Conservation (phyloP, 2,329 filamentous ascomycete genomes). For the Alternaria incomplexa region DNA sequence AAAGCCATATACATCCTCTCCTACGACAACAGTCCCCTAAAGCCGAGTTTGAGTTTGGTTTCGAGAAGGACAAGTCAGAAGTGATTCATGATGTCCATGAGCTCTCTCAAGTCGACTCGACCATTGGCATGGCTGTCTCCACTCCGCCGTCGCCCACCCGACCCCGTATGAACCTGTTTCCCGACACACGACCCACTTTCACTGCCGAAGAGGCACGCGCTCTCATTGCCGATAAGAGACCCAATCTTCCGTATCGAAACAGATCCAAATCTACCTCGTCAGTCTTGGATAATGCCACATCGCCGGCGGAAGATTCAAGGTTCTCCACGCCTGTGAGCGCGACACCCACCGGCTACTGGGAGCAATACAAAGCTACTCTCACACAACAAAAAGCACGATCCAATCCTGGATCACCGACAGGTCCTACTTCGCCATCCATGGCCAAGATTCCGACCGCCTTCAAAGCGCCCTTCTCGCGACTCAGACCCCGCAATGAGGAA, state of each 20-base stretch:
- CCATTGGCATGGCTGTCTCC: slow-evolving; percentile 23
- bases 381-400: slow-evolving; percentile 13
- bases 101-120: background rate
- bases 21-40: slow-evolving; percentile 6
- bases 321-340: background rate
- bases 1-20: slow-evolving; percentile 18
- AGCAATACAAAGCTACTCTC: slow-evolving; percentile 17
- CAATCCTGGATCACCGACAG: background rate
- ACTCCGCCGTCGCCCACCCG: slow-evolving; percentile 14
- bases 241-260: background rate
- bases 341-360: slow-evolving; percentile 15
- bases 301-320: background rate
- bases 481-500: slow-evolving; percentile 8
- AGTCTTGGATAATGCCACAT: background rate
- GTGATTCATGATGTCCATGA: background rate
- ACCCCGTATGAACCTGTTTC: background rate
- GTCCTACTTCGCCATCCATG: slow-evolving; percentile 6
- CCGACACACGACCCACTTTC: background rate
- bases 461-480: slow-evolving; percentile 13
- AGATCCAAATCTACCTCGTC: background rate
- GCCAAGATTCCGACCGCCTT: slow-evolving; percentile 4
- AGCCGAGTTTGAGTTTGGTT: slow-evolving; percentile 13
- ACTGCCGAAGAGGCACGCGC: background rate
- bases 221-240: slow-evolving; percentile 2
- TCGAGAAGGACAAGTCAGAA: background rate